These are phyloP conservation scores for Pythium folliculosum DNA, from an alignment of 352 stramenopile genomes.

Conservation along the genomic window DNA sequence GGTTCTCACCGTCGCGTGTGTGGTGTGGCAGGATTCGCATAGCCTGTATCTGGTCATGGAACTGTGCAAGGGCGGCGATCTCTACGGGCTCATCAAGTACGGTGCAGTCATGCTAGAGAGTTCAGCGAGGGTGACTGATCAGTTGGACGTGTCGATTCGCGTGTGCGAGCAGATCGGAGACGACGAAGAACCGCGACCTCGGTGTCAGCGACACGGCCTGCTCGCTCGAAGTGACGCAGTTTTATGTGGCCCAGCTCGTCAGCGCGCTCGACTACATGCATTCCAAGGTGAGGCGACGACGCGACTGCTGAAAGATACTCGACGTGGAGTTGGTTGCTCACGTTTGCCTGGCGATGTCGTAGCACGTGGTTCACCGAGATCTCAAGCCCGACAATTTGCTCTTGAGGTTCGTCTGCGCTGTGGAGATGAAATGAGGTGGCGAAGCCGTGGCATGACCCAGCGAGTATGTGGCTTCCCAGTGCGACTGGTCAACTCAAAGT, in stretches of 20 bases:
- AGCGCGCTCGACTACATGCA: conserved; percentile 95
- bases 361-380: conserved; percentile 96
- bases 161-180: conserved; percentile 26
- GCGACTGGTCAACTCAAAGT: conserved; percentile 86
- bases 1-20: background rate
- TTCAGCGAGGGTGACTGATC: background rate
- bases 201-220: conserved; percentile 66
- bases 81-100: conserved; percentile 80
- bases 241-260: conserved; percentile 93
- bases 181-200: conserved; percentile 48
- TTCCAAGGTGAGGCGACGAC: conserved; percentile 54
- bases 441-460: background rate
- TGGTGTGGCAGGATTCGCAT: conserved; percentile 59
- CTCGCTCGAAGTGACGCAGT: conserved; percentile 80
- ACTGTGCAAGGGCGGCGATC: conserved; percentile 77
- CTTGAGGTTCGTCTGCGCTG: conserved; percentile 44
- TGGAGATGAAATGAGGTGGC: background rate
- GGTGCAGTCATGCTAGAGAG: conserved; percentile 1
- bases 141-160: too few relatives aligned
- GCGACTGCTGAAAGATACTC: conserved; percentile 9
- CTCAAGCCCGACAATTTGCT: conserved; percentile 94
- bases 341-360: background rate
- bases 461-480: conserved; percentile 25
- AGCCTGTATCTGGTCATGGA: conserved; percentile 91
- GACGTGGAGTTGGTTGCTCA: background rate